Conservation (phyloP, 768 basidiomycete species). For the Suillus luteus region DNA sequence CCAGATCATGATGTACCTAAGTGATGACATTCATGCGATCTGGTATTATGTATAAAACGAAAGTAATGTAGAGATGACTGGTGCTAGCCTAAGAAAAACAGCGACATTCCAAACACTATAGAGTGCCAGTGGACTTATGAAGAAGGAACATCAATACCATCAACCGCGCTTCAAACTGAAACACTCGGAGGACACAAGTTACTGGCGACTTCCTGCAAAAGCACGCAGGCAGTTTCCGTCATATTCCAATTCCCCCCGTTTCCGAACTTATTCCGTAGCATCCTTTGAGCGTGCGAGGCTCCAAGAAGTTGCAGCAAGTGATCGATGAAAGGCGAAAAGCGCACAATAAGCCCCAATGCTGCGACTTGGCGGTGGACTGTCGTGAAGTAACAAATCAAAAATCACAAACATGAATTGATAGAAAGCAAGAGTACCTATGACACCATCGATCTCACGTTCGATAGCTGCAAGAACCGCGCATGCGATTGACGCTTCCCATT, state of each 20-base stretch:
- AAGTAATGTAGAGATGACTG: background rate
- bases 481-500: constrained; percentile 84
- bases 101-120: background rate
- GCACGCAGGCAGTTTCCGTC: constrained; percentile 55
- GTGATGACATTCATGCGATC: background rate
- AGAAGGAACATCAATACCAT: background rate
- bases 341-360: constrained; percentile 73
- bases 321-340: constrained; percentile 70
- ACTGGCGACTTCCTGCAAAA: constrained; percentile 65
- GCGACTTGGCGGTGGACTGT: constrained; percentile 82
- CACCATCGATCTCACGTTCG: constrained; percentile 65
- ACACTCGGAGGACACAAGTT: constrained; percentile 34
- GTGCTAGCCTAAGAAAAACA: background rate
- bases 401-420: background rate
- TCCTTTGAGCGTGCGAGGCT: constrained; percentile 61
- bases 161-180: background rate
- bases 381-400: background rate
- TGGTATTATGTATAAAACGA: background rate
- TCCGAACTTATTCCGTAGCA: constrained; percentile 58
- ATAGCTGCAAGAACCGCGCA: constrained; percentile 84
- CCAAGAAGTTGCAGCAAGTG: constrained; percentile 62
- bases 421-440: constrained; percentile 63
- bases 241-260: constrained; percentile 52
- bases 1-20: background rate
- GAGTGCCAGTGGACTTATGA: background rate